Base-by-base conservation (phyloP, 2,329 filamentous ascomycete species). In the Podosphaera aphanis region DNA sequence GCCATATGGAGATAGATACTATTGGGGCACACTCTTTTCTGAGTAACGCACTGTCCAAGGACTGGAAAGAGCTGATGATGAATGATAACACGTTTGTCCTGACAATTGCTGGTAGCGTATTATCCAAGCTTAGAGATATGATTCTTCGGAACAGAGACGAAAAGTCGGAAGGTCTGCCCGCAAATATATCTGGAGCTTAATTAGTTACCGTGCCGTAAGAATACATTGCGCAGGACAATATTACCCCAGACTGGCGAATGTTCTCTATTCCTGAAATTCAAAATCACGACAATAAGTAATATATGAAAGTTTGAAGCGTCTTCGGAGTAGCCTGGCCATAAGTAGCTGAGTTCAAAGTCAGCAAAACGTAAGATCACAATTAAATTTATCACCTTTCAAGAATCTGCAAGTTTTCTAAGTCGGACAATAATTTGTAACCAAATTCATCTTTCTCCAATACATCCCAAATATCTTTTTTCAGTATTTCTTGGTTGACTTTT, bases 11-110 rank as follows among this genome's bases (percentile, higher is more conserved):
- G 55, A 98, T 93, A 11, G 85, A 90, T 18, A 98, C 88, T 44
- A 98, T 66, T 1, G 92, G 84, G 5, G 88, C 90, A 62, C 90
- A 95, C 66, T 98, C 90, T 61, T 94, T 95, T 50, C 90, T 78
- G 43, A 98, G 82, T 47, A 93, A 73, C 33, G 74, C 73, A 58
- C 77, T 86, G 60, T 98, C 92, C 27, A 98, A 69, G 41, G 85
- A 94, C 61, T 95, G 86, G 59, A 94, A 98, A 31, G 88, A 83
- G 52, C 79, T 75, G 44, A 93, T 92, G 50, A 95, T 70, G 62
- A 95, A 95, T 20, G 74, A 80, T 19, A 98, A 66, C n/a, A 95
- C 72, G 45, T 93, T 78, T 7, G 80, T 82, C 49, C 83, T 76
- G 46, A 93, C 71, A 23, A 68, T 65, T 33, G 71, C 64, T 19